These are phyloP conservation scores for Tausonia pullulans DNA, from an alignment of 1,284 basidiomycete genomes.

Conservation along the genomic window DNA sequence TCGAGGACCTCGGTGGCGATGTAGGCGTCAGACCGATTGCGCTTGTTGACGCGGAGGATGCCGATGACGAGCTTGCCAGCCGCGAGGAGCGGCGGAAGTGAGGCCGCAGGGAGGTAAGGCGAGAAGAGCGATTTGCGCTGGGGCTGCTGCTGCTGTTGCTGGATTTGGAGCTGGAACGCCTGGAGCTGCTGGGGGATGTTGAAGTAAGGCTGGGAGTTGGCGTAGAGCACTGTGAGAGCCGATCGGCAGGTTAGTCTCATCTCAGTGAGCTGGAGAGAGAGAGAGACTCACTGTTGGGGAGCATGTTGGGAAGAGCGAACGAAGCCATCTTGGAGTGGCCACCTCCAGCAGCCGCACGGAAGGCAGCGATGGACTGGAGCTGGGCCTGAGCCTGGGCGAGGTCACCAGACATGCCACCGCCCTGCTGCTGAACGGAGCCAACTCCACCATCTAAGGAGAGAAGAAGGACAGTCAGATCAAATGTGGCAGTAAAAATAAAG, in stretches of 20 bases:
- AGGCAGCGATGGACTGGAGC: slow-evolving; percentile 89
- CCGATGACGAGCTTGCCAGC: slow-evolving; percentile 98
- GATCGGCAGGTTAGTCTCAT: not conserved
- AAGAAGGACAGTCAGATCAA: slow-evolving; percentile 15
- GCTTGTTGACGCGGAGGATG: slow-evolving; percentile 94
- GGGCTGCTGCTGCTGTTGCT: slow-evolving; percentile 67
- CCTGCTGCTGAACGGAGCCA: slow-evolving; percentile 50
- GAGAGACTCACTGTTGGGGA: slow-evolving; percentile 48
- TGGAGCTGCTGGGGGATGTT: slow-evolving; percentile 70
- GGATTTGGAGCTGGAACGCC: slow-evolving; percentile 53
- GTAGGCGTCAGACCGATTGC: slow-evolving; percentile 96
- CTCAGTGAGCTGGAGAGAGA: not conserved
- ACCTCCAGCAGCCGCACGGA: slow-evolving; percentile 86
- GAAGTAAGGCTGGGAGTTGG: slow-evolving; percentile 12
- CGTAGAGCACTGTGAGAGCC: slow-evolving; percentile 13
- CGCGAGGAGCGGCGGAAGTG: slow-evolving; percentile 89
- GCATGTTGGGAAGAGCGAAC: slow-evolving; percentile 93
- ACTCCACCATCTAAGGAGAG: slow-evolving; percentile 52
- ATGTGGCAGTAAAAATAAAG: not conserved
- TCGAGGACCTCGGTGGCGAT: slow-evolving; percentile 98
- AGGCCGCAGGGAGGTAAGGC: slow-evolving; percentile 95
- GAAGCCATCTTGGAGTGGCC: slow-evolving; percentile 96
- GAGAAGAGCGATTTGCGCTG: slow-evolving; percentile 98
- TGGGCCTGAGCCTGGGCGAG: slow-evolving; percentile 85
- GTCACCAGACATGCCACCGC: slow-evolving; percentile 56